Conservation (phyloP, 2,329 filamentous ascomycete genomes). For the Ophiocordyceps camponoti-rufipedis region DNA sequence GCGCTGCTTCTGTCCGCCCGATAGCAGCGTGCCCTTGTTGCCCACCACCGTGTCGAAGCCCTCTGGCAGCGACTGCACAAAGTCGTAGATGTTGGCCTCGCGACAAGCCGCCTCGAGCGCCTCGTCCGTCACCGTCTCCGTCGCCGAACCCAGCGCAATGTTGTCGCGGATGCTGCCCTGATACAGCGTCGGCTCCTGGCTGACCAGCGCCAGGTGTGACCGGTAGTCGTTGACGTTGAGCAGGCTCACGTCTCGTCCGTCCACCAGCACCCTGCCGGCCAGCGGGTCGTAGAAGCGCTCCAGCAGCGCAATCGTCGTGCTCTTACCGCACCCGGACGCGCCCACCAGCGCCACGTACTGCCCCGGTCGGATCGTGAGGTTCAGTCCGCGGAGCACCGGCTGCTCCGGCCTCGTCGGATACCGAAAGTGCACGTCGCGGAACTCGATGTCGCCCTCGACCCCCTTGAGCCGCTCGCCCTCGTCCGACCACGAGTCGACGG, state of each 20-base stretch:
- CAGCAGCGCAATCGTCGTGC: slow-evolving; percentile 46
- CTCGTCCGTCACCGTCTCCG: slow-evolving; percentile 30
- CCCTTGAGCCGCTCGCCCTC: slow-evolving; percentile 23
- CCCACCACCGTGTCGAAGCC: slow-evolving; percentile 53
- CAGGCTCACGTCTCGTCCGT: slow-evolving; percentile 37
- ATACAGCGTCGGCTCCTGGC: slow-evolving; percentile 58
- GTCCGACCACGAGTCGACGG: slow-evolving; percentile 11
- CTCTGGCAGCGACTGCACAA: slow-evolving; percentile 46
- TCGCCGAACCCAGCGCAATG: slow-evolving; percentile 44
- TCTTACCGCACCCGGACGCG: slow-evolving; percentile 54
- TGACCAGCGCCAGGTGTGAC: slow-evolving; percentile 47
- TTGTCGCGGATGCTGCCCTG: slow-evolving; percentile 52
- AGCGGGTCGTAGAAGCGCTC: slow-evolving; percentile 49
- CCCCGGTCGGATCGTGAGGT: slow-evolving; percentile 45
- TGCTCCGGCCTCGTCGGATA: slow-evolving; percentile 41
- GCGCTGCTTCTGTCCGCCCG: slow-evolving; percentile 56
- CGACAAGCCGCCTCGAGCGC: slow-evolving; percentile 33
- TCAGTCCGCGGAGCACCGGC: slow-evolving; percentile 40
- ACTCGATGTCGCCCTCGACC: slow-evolving; percentile 36
- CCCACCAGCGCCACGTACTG: slow-evolving; percentile 56
- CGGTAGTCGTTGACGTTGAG: slow-evolving; percentile 46
- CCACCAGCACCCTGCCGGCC: slow-evolving; percentile 46
- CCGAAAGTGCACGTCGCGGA: slow-evolving; percentile 37
- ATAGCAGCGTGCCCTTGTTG: slow-evolving; percentile 45
- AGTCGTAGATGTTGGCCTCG: slow-evolving; percentile 52